phyloP scores from a whole-genome alignment of 2,329 filamentous ascomycete genomes.

The Fusarium vanettenii region DNA sequence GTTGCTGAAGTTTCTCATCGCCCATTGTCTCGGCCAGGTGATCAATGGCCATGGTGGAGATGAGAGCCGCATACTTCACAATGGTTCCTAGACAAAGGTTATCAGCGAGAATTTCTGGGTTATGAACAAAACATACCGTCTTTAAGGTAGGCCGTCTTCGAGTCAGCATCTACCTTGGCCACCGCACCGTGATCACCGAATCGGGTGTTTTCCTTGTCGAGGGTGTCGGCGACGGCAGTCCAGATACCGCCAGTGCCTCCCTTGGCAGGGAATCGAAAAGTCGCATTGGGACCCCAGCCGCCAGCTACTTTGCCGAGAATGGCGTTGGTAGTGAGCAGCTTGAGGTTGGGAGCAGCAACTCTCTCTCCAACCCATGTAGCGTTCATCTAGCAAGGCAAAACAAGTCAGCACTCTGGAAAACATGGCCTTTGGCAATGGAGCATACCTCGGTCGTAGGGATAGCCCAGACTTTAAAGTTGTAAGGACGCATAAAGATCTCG shows the following conservation, averaged over 20 bases:
- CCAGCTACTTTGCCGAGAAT: conserved; percentile 96
- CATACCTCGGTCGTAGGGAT: conserved; percentile 93
- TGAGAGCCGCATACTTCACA: conserved; percentile 56
- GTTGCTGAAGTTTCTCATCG: conserved; percentile 81
- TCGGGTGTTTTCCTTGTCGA: conserved; percentile 90
- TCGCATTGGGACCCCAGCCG: conserved; percentile 98
- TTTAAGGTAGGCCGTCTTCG: conserved; percentile 76
- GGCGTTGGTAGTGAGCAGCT: conserved; percentile 92
- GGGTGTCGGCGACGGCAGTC: conserved; percentile 94
- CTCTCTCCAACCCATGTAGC: conserved; percentile 96
- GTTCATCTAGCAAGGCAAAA: conserved; percentile 80
- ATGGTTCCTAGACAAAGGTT: neutral
- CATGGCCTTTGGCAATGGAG: conserved; percentile 2
- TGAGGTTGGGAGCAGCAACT: conserved; percentile 95
- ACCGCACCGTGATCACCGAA: conserved; percentile 90
- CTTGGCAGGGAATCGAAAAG: conserved; percentile 96
- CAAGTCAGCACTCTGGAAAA: conserved; percentile 3
- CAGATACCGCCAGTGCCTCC: conserved; percentile 99
- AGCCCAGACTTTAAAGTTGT: conserved; percentile 99
- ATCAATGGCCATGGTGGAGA: conserved; percentile 97
- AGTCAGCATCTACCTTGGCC: conserved; percentile 85
- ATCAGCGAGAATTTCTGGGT: neutral
- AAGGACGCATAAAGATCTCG: conserved; percentile 97
- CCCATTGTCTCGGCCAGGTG: conserved; percentile 86
- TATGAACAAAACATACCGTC: neutral